Evolutionary conservation across 768 basidiomycete genomes (phyloP).

Genomic region (Rhodotorula paludigena): DNA sequence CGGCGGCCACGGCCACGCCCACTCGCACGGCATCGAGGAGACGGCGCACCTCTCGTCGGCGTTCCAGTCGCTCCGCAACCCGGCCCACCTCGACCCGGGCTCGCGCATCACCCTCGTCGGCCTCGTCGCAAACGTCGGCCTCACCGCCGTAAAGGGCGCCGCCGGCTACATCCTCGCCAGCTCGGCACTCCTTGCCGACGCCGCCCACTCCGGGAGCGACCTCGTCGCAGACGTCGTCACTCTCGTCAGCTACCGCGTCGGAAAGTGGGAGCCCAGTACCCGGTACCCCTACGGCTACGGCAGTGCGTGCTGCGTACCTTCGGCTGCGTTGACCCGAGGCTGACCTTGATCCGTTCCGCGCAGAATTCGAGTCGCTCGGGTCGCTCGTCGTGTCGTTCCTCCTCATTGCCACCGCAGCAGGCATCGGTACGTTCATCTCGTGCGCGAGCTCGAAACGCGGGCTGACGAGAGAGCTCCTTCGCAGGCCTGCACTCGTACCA

Average conservation of each 20-base stretch:
- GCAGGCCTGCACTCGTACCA: slow-evolving; percentile 81
- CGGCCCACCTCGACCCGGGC: slow-evolving; percentile 52
- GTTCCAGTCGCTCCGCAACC: slow-evolving; percentile 52
- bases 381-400: slow-evolving; percentile 84
- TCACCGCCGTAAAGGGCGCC: slow-evolving; percentile 76
- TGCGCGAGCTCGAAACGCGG: too few species aligned
- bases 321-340: neutral
- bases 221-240: slow-evolving; percentile 87
- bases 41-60: slow-evolving; percentile 66
- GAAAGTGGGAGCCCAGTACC: slow-evolving; percentile 70
- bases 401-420: slow-evolving; percentile 74
- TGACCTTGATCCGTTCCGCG: neutral
- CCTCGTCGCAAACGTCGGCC: slow-evolving; percentile 68
- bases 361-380: slow-evolving; percentile 89
- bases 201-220: slow-evolving; percentile 84
- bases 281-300: slow-evolving; percentile 63
- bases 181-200: slow-evolving; percentile 84
- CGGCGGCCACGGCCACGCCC: slow-evolving; percentile 55
- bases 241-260: slow-evolving; percentile 78
- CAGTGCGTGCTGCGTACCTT: neutral
- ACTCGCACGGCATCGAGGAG: slow-evolving; percentile 59
- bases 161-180: slow-evolving; percentile 86
- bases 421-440: slow-evolving; percentile 51
- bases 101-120: slow-evolving; percentile 80
- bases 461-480: neutral